A percentile compares a stretch with the other conserved stretches of the same genome.
Conservation (phyloP, 345 rosid genomes). For the Isatis tinctoria region DNA sequence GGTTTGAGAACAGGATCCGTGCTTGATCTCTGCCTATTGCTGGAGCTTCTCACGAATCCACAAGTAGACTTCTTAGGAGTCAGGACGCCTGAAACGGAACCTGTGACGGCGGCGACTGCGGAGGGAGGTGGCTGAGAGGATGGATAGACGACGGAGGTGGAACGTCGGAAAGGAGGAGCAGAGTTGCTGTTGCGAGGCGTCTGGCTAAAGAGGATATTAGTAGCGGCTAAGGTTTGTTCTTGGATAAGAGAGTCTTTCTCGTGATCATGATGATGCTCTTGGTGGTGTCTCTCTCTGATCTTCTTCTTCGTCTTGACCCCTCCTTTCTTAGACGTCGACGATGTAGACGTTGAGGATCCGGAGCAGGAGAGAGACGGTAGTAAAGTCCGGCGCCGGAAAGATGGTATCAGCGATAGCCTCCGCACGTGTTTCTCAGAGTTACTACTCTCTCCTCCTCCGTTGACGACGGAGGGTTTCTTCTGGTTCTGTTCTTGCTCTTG, state of each 20-base stretch:
- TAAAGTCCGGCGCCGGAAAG: conserved; percentile 29
- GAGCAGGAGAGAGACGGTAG: conserved; percentile 33
- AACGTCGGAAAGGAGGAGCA: conserved; percentile 65
- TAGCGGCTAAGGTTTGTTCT: conserved; percentile 81
- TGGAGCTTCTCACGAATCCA: conserved; percentile 62
- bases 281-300: conserved; percentile 35
- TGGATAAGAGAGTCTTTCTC: conserved; percentile 56
- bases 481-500: conserved; percentile 36
- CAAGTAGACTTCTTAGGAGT: conserved; percentile 51
- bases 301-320: conserved; percentile 31
- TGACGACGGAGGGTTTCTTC: conserved; percentile 25
- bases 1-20: conserved; percentile 85
- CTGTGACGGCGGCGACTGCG: background rate
- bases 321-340: conserved; percentile 31
- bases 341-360: conserved; percentile 28
- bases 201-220: conserved; percentile 65
- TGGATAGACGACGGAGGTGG: conserved; percentile 71
- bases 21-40: conserved; percentile 80
- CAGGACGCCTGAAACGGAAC: conserved; percentile 40
- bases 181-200: conserved; percentile 47
- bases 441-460: conserved; percentile 13
- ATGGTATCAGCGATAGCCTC: conserved; percentile 27
- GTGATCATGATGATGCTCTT: conserved; percentile 24
- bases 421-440: conserved; percentile 22
- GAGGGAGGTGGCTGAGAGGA: conserved; percentile 20